Base-by-base conservation (phyloP, 768 basidiomycete species). In the Kwoniella mangroviensis region DNA sequence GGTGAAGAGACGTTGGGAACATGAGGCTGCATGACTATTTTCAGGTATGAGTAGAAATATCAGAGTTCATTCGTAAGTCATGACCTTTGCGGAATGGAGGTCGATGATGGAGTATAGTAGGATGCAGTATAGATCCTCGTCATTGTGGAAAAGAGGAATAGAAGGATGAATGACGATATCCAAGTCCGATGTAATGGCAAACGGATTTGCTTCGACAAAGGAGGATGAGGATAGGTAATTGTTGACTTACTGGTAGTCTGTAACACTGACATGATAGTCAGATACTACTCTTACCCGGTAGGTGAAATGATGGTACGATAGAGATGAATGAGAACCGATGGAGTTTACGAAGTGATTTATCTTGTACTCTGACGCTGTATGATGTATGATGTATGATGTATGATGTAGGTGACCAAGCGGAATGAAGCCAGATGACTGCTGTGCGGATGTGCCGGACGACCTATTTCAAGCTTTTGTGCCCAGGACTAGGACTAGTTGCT, bases 1-100 rank as follows among this genome's bases (percentile, higher is more conserved):
- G 68, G 68, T 19, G 68, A 69, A 19, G 68, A 40, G 1, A 64
- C 52, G 24, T 59, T 63, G 10, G 63, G 68, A 15, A 62, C 62
- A 17, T 60, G 58, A 41, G 68, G 68, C 22, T 60, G 58, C 61
- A 69, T 69, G 9, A 64, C 68, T 69, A 49, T 26, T 7, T 34
- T 34, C 34, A 34, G 34, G 22, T 13, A 57, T 24, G 42, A 28
- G 34, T 34, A 56, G 51, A 41, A 26, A 28, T 17, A 41, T 26
- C 13, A 56, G 34, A 34, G 34, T 28, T 42, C 13, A 49, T 6
- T 19, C 3, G 45, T 49, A 15, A 49, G 45, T 49, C 45, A 49
- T 49, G 19, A 13, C 6, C 34, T 7, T 34, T 34, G 34, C 26
- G 34, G 34, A 7, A 34, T 34, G 34, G 34, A 34, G 34, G 34